Evolutionary conservation across 768 basidiomycete species (phyloP), one percentile per base, ranked within the genome.

Genomic region (Mrakia frigida): DNA sequence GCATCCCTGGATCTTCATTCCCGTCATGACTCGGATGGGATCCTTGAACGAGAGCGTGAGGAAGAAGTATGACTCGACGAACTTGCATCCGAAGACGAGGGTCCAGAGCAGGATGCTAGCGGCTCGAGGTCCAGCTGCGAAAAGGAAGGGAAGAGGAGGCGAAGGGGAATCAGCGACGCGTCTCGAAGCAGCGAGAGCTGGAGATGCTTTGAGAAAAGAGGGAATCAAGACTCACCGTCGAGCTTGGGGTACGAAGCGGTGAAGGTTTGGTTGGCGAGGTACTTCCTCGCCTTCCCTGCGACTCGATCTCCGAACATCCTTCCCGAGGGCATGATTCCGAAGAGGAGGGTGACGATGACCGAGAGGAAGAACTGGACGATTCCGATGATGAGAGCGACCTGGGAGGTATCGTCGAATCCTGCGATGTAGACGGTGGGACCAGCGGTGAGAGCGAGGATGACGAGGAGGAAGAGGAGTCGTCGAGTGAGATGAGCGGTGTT

Each of bases 271-370:
- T 91, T 94, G 13, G 97, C 97, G 63, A 99, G 91, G 83, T 99
- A 98, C 82, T 99, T 99, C 79, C 97, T 87, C 21, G 90, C 90
- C 85, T 96, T 98, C 70, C 96, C 92, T 0, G 91, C 93, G 0
- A 99, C 97, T 74, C 96, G 89, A 83, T 99, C 97, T 43, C 97
- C 97, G 81, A 99, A 99, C 94, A 98, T 98, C n/a, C 96, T 89
- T 0, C 94, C 97, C 0, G 94, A 97, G 0, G 97, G 97, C 85
- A 99, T 89, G 81, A 93, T 87, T 35, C 92, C 88, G 83, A 98
- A 98, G 11, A 95, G 87, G 71, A 95, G 85, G 1, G 93, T 93
- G 11, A 91, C 92, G 73, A 89, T 84, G 70, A 93, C 90, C 35
- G 95, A 92, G 76, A 98, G 92, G 85, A 90, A 93, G 86, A 98